Conservation (phyloP, 345 rosid species). For the Microthlaspi erraticum region DNA sequence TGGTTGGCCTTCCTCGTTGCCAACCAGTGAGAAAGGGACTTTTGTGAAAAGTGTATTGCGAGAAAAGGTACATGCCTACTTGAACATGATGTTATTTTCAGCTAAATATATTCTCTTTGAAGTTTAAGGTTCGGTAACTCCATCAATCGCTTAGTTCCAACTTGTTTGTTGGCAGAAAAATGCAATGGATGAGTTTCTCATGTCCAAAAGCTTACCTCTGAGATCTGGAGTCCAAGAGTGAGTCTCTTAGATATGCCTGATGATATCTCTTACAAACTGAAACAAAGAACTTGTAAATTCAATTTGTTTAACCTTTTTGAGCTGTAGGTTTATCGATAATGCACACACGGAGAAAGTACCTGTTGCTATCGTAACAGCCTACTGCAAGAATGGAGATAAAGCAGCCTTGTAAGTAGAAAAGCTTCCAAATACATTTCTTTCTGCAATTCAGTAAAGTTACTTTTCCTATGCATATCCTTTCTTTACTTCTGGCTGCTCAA, state of each 20-base stretch:
- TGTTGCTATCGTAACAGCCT: conserved; percentile 63
- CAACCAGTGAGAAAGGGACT: conserved; percentile 76
- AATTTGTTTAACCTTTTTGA: conserved; percentile 6
- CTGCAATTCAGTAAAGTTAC: neutral
- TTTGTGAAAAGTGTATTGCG: conserved; percentile 69
- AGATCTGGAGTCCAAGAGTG: conserved; percentile 89
- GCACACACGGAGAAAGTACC: conserved; percentile 69
- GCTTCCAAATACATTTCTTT: neutral
- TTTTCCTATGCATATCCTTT: neutral
- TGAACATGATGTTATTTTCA: conserved; percentile 13
- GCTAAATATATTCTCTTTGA: neutral
- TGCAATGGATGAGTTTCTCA: conserved; percentile 72
- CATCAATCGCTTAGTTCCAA: conserved; percentile 32
- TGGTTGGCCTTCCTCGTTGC: conserved; percentile 96
- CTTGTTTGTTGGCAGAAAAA: conserved; percentile 64
- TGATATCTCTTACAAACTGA: neutral
- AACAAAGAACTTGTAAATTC: conserved; percentile 9
- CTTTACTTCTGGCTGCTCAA: conserved; percentile 1
- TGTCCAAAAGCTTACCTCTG: conserved; percentile 66
- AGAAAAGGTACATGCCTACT: conserved; percentile 69
- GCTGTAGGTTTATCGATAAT: conserved; percentile 77
- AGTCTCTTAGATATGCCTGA: conserved; percentile 45
- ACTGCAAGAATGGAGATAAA: conserved; percentile 75
- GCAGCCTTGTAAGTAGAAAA: conserved; percentile 62
- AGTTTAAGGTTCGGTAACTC: conserved; percentile 19